These are phyloP conservation scores for Arthrobotrys megalospora DNA, from an alignment of 2,329 filamentous ascomycete species.

Conservation along the genomic window DNA sequence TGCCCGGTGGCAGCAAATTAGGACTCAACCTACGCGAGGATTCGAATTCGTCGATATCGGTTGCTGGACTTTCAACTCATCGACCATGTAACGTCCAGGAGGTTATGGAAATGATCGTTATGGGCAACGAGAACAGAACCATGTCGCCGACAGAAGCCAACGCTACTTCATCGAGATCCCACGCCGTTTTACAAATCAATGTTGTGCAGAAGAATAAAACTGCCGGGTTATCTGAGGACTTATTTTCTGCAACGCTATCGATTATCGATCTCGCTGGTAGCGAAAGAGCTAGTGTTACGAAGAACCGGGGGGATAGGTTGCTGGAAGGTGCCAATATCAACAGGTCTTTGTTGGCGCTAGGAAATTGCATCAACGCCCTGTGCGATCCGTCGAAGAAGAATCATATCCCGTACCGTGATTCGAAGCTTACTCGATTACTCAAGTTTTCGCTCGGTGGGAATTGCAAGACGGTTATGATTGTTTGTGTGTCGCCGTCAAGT, in stretches of 20 bases:
- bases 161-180: slow-evolving; percentile 95
- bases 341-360: slow-evolving; percentile 93
- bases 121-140: slow-evolving; percentile 92
- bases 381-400: slow-evolving; percentile 93
- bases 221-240: slow-evolving; percentile 90
- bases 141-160: slow-evolving; percentile 98
- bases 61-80: slow-evolving; percentile 90
- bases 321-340: slow-evolving; percentile 99
- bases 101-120: slow-evolving; percentile 99
- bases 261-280: slow-evolving; percentile 98
- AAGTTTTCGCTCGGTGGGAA: slow-evolving; percentile 98
- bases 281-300: slow-evolving; percentile 94
- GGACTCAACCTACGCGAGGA: slow-evolving; percentile 95
- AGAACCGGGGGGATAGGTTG: slow-evolving; percentile 92
- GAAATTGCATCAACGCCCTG: slow-evolving; percentile 97
- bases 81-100: slow-evolving; percentile 91
- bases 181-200: slow-evolving; percentile 97
- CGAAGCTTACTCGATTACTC: slow-evolving; percentile 92
- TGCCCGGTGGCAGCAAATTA: slow-evolving; percentile 80
- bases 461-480: slow-evolving; percentile 99
- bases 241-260: slow-evolving; percentile 97
- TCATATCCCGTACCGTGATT: slow-evolving; percentile 97
- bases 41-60: slow-evolving; percentile 90
- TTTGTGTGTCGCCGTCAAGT: slow-evolving; percentile 96
- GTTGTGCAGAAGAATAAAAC: slow-evolving; percentile 94